A percentile compares a stretch with the other conserved stretches of the same genome.
phyloP scores from a whole-genome alignment of 2,329 filamentous ascomycete species.

The Xylariaceae sp. region DNA sequence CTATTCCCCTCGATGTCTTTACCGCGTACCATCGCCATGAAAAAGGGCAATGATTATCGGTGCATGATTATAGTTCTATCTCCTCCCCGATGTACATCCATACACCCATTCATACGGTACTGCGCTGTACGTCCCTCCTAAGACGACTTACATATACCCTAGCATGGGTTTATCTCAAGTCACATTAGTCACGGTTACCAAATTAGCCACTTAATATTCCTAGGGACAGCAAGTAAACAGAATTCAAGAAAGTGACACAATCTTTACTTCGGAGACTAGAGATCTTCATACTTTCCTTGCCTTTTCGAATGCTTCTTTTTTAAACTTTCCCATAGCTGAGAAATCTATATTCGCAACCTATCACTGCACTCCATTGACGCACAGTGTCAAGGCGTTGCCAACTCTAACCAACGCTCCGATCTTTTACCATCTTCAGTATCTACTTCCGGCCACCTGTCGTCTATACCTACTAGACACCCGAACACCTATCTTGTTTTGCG shows the following conservation, averaged over 20 bases:
- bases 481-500: too few relatives aligned
- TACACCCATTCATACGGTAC: too few relatives aligned
- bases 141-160: constrained; percentile 24
- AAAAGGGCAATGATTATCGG: constrained; percentile 33
- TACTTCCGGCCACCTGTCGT: too few relatives aligned
- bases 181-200: constrained; percentile 29
- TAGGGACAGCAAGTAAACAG: constrained; percentile 25
- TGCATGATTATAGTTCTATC: constrained; percentile 26
- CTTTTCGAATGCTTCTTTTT: constrained; percentile 3
- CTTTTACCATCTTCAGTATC: too few relatives aligned
- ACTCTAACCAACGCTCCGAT: too few relatives aligned
- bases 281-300: constrained; percentile 8
- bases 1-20: constrained; percentile 27
- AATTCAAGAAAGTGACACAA: constrained; percentile 23
- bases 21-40: constrained; percentile 27
- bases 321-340: constrained; percentile 5
- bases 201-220: constrained; percentile 34
- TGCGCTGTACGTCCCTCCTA: too few relatives aligned
- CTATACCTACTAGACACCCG: too few relatives aligned
- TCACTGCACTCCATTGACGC: too few relatives aligned
- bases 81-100: constrained; percentile 20
- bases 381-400: too few relatives aligned
- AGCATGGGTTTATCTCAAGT: constrained; percentile 28
- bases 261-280: constrained; percentile 14
- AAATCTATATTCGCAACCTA: too few relatives aligned